Evolutionary conservation across 2,329 filamentous ascomycete genomes (phyloP).

Genomic region (Drechmeria coniospora): DNA sequence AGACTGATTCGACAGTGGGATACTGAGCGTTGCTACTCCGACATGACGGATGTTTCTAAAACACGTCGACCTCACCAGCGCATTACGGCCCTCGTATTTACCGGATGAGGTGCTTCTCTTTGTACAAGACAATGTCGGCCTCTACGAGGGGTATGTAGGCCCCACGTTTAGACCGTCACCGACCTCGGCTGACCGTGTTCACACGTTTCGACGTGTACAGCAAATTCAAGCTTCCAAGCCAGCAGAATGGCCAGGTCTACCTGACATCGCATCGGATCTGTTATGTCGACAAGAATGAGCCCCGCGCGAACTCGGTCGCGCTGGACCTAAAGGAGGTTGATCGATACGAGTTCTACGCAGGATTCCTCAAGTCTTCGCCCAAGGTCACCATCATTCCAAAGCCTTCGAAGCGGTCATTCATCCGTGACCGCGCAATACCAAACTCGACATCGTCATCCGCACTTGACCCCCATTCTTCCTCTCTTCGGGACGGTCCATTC

Average conservation of each 20-base stretch:
- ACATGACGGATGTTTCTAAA: slow-evolving; percentile 90
- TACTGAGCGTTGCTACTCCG: slow-evolving; percentile 8
- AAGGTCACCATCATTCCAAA: slow-evolving; percentile 88
- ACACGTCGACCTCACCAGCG: slow-evolving; percentile 88
- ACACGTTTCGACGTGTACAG: no score
- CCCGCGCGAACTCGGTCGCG: slow-evolving; percentile 68
- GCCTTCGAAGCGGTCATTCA: slow-evolving; percentile 48
- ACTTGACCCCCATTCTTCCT: no score
- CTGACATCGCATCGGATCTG: slow-evolving; percentile 89
- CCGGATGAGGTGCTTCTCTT: slow-evolving; percentile 91
- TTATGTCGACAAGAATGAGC: slow-evolving; percentile 82
- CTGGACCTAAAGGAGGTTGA: slow-evolving; percentile 87
- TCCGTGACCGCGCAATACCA: slow-evolving; percentile 37
- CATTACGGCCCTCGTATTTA: slow-evolving; percentile 79
- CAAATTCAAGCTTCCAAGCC: slow-evolving; percentile 86
- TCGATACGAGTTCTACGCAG: slow-evolving; percentile 77
- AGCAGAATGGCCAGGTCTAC: slow-evolving; percentile 93
- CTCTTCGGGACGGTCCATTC: slow-evolving; percentile 27
- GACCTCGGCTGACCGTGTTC: slow-evolving; percentile 2
- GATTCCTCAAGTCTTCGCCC: slow-evolving; percentile 86
- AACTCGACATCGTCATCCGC: slow-evolving; percentile 31
- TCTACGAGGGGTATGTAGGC: slow-evolving; percentile 79
- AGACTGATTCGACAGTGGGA: no score
- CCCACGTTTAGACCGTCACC: background rate
- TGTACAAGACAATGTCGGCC: slow-evolving; percentile 90